These are phyloP conservation scores for Zygotorulaspora sp. DNA, from an alignment of 805 yeast genomes.

Conservation along the genomic window DNA sequence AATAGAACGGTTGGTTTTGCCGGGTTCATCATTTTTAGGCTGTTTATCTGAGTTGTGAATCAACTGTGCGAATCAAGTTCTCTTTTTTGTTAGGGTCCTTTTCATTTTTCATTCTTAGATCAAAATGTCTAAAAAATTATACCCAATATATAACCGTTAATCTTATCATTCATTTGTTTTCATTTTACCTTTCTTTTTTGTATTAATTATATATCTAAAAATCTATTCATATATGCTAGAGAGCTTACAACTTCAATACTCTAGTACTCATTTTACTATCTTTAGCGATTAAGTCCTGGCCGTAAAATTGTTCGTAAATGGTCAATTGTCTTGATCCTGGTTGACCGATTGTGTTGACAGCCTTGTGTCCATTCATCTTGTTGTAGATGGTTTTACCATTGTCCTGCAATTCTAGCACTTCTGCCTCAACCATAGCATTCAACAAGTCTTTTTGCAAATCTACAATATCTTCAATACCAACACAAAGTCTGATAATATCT, in stretches of 20 bases:
- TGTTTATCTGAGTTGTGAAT: no score
- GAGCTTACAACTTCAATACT: constrained; percentile 10
- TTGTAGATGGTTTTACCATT: constrained; percentile 28
- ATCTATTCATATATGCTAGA: no score
- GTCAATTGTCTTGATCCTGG: constrained; percentile 13
- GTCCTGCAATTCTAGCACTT: constrained; percentile 42
- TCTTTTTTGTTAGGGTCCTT: no score
- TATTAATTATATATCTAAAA: no score
- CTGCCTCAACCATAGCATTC: constrained; percentile 63
- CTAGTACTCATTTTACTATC: constrained; percentile 11
- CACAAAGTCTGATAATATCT: constrained; percentile 82
- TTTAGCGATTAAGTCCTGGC: constrained; percentile 10
- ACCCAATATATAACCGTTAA: constrained; percentile 3
- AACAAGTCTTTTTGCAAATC: constrained; percentile 81
- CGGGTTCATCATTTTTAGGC: background rate
- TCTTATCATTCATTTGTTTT: constrained; percentile 9
- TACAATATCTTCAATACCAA: constrained; percentile 80
- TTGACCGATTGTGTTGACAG: constrained; percentile 20
- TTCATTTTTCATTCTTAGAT: background rate
- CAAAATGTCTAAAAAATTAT: background rate
- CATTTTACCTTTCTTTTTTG: no score
- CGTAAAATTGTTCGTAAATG: constrained; percentile 26
- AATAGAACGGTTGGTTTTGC: constrained; percentile 22
- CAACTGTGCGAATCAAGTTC: no score
- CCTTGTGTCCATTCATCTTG: constrained; percentile 20